Conservation (phyloP, 75 land plant species). For the Isoetes taiwanensis region DNA sequence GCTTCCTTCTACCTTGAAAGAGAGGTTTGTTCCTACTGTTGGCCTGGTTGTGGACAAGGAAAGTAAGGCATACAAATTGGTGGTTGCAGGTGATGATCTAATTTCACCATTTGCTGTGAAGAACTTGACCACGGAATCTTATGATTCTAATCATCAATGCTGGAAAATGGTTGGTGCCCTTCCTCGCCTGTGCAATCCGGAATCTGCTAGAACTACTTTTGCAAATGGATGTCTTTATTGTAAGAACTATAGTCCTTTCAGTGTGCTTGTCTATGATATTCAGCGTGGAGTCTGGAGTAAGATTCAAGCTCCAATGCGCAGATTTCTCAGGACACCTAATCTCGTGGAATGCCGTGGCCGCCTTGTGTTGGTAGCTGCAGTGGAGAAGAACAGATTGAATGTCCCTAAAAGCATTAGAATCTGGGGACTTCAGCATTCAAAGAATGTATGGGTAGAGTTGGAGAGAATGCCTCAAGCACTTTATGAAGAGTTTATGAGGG, state of each 20-base stretch:
- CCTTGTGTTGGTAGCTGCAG: conserved; percentile 69
- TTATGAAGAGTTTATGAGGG: conserved; percentile 35
- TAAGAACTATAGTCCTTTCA: conserved; percentile 79
- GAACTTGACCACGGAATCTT: conserved; percentile 58
- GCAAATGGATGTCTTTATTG: conserved; percentile 50
- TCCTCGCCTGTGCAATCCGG: conserved; percentile 69
- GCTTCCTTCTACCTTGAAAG: conserved; percentile 39
- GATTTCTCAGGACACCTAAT: conserved; percentile 70
- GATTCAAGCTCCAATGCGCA: conserved; percentile 85
- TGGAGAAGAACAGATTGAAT: conserved; percentile 80
- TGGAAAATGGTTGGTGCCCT: conserved; percentile 48
- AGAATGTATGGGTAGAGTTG: conserved; percentile 46
- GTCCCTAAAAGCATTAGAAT: conserved; percentile 61
- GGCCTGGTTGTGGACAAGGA: conserved; percentile 27
- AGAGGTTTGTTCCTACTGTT: conserved; percentile 56
- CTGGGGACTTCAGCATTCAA: conserved; percentile 51
- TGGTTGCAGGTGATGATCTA: conserved; percentile 71
- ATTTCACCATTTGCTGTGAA: conserved; percentile 85
- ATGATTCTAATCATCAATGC: conserved; percentile 39
- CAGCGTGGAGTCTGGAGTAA: conserved; percentile 40
- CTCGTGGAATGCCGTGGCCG: conserved; percentile 59
- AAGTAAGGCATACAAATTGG: conserved; percentile 23
- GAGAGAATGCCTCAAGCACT: conserved; percentile 74
- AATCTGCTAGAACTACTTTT: conserved; percentile 43
- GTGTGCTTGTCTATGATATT: conserved; percentile 53